Evolutionary conservation across 2,329 filamentous ascomycete genomes (phyloP).

Genomic region (Triangularia verruculosa): DNA sequence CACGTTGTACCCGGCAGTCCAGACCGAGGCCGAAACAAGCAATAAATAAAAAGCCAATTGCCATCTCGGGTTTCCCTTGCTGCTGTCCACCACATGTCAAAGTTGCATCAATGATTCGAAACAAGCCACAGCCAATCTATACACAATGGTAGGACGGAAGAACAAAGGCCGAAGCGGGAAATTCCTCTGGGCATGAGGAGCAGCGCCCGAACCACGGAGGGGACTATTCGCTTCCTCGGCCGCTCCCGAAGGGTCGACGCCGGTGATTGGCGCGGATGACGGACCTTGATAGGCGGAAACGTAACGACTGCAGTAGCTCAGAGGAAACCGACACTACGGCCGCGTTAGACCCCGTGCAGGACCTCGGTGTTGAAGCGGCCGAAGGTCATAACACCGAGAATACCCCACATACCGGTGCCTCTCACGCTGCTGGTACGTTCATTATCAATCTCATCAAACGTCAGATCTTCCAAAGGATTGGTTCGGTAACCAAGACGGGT

Average conservation of each 20-base stretch:
- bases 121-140: not conserved
- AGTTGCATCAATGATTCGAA: not conserved
- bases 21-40: not conserved
- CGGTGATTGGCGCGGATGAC: slow-evolving; percentile 1
- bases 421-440: not conserved
- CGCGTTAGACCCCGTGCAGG: not conserved
- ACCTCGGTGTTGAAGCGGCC: not conserved
- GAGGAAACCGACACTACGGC: not conserved
- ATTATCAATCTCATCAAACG: not conserved
- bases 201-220: not conserved
- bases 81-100: not conserved
- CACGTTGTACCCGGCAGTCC: not conserved
- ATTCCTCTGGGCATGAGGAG: not conserved
- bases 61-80: not conserved
- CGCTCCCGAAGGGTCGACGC: not conserved
- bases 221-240: not conserved
- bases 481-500: not conserved
- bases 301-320: too few species aligned
- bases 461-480: not conserved
- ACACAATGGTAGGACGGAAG: not conserved
- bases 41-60: not conserved
- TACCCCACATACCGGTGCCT: not conserved
- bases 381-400: not conserved
- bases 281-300: not conserved
- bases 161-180: not conserved